Base-by-base conservation (phyloP, 176 grass and related monocot genomes). In the Poa annua region DNA sequence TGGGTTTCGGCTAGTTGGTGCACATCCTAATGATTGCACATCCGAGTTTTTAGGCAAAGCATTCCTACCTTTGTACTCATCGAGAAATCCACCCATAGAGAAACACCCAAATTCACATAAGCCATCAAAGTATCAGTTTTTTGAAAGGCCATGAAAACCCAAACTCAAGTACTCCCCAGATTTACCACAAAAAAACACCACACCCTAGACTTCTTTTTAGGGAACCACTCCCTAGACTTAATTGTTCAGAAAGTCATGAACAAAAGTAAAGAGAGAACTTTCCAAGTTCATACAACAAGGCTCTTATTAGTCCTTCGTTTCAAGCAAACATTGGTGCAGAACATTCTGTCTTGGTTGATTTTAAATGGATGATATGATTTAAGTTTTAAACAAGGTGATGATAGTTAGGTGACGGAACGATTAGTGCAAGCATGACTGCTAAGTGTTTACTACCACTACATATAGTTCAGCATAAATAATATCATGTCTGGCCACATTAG, bases 181-280 rank as follows among this genome's bases (percentile, higher is more conserved):
- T 61, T 67, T 38, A 35, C n/a, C 21, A 13, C 41, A 61, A 0
- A 55, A 55, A 61, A 61, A 22, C 22, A 61, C 1, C 25, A 61
- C 21, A 13, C 57, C 57, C 57, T 11, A 61, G 21, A 25, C 11
- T 61, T 25, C 29, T 29, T 29, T 29, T 29, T 29, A 29, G 29
- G 29, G 29, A 29, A 29, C 29, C 29, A 61, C 21, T 26, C 57
- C 57, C 57, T 11, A 61, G 21, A 25, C 11, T 61, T 25, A n/a
- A 45, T 63, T 82, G 12, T 38, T 49, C 75, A 45, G 68, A 74
- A 81, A 81, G 35, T 44, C 22, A 73, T 45, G 25, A 51, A 54
- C 8, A 53, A 47, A 0, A 78, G 75, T 48, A 22, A 54, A 78
- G 11, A 61, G 60, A 56, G 3, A 57, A 39, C 2, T 26, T 70